Conservation (phyloP, 2,329 filamentous ascomycete genomes). For the Cercospora canescens region DNA sequence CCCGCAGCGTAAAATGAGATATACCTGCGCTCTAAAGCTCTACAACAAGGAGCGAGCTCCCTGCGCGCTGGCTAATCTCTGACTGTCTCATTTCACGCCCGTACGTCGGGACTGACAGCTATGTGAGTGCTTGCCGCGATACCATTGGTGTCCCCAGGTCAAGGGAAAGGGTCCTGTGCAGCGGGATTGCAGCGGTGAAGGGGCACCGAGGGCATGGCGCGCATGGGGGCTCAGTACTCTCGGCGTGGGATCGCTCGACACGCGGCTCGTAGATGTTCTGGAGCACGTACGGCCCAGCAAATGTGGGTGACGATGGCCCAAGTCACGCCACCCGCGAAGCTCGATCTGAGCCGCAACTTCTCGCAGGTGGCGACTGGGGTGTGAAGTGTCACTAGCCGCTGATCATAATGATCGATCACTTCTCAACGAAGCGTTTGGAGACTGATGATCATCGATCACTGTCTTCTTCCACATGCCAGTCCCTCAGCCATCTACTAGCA, state of each 20-base stretch:
- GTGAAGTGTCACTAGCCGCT: background rate
- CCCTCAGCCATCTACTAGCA: too few relatives aligned
- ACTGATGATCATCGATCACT: background rate
- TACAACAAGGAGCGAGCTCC: background rate
- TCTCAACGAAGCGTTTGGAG: background rate
- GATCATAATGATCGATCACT: background rate
- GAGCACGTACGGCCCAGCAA: background rate
- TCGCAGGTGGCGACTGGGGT: background rate
- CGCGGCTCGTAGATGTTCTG: background rate
- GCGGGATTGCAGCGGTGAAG: background rate
- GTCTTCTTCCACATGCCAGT: too few relatives aligned
- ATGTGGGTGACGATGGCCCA: background rate
- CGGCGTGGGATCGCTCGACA: background rate
- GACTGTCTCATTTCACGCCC: background rate
- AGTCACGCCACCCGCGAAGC: conserved; percentile 5
- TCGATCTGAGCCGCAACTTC: background rate
- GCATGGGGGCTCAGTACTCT: background rate
- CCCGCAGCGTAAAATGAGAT: background rate
- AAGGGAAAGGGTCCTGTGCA: background rate
- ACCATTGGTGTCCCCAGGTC: background rate
- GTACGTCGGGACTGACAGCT: background rate
- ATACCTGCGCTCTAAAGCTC: background rate
- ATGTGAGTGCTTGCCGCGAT: background rate
- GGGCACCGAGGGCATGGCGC: background rate
- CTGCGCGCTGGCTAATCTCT: background rate